These are phyloP conservation scores for Rutidosis leptorrhynchoides DNA, from an alignment of 129 eudicot species.

Conservation along the genomic window DNA sequence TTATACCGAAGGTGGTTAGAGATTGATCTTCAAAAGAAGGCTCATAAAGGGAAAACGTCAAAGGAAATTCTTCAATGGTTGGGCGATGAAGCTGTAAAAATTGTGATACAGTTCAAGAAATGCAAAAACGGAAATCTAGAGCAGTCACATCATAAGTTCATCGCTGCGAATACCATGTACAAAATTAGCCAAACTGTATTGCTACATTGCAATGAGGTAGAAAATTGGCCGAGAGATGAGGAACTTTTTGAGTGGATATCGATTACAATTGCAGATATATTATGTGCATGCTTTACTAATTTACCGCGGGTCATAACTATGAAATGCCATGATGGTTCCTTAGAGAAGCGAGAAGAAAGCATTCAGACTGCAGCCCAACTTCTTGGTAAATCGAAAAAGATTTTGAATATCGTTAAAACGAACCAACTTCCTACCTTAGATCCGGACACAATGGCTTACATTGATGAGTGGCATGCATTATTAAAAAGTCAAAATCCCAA, in stretches of 20 bases:
- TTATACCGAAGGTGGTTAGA: neutral
- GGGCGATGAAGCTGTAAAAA: neutral
- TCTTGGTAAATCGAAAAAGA: slow-evolving; percentile 5
- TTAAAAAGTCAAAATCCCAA: neutral
- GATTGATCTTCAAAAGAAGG: neutral
- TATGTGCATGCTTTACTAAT: neutral
- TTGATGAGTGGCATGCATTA: neutral
- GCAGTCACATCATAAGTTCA: neutral
- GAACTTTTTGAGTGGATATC: neutral
- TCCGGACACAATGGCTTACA: neutral
- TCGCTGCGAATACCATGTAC: neutral
- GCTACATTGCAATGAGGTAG: neutral
- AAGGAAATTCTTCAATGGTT: neutral
- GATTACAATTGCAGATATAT: neutral
- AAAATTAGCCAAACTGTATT: neutral
- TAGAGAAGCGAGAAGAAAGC: neutral
- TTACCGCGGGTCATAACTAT: neutral
- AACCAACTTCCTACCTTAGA: neutral
- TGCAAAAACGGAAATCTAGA: neutral
- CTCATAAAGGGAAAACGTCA: neutral
- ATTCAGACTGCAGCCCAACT: neutral
- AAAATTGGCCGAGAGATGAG: neutral
- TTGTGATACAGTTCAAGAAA: neutral
- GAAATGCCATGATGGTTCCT: neutral
- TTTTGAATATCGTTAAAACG: neutral